Evolutionary conservation across 176 grass and related monocot genomes (phyloP), one percentile per base, ranked within the genome.

Genomic region (Puya raimondii): DNA sequence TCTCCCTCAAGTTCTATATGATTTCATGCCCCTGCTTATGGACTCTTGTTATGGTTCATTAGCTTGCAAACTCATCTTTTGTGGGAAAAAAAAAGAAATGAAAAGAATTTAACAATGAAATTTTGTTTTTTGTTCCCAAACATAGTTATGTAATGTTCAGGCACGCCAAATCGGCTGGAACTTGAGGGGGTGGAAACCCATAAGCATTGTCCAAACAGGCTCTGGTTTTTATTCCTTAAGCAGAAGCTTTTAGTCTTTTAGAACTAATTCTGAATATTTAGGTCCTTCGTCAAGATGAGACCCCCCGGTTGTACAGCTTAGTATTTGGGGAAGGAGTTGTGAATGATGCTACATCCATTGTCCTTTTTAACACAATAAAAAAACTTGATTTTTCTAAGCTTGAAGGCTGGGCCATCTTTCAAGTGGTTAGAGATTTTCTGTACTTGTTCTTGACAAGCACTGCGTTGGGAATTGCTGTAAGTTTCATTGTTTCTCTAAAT

Each of bases 271-370:
- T 49, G 47, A 64, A 50, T 70, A 11, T 67, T 25, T 65, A 96
- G 92, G 86, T 96, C 58, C 91, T 96, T 85, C 78, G 72, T 65
- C 93, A 92, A 87, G 88, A 92, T 29, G 88, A 96, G 65, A 96
- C 81, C 17, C 88, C 93, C 21, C 85, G 86, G 64, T 63, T 96
- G 50, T 90, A 96, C 82, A 96, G 93, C 76, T 79, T 96, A 71
- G 93, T 96, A 63, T 96, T 92, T 72, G 93, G 88, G 51, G 93
- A 96, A 89, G 93, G 93, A 48, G 88, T 96, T 0, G 77, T 96
- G 18, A 92, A 92, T 68, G 93, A 92, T 74, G 93, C 93, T 76
- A 92, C 88, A 17, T 59, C 88, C 47, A 74, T 96, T 58, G 93
- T 96, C 18, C 81, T 96, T 79, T 96, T 90, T 74, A 96, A 96